phyloP scores from a whole-genome alignment of 768 basidiomycete species.

The Lentinus tigrinus region DNA sequence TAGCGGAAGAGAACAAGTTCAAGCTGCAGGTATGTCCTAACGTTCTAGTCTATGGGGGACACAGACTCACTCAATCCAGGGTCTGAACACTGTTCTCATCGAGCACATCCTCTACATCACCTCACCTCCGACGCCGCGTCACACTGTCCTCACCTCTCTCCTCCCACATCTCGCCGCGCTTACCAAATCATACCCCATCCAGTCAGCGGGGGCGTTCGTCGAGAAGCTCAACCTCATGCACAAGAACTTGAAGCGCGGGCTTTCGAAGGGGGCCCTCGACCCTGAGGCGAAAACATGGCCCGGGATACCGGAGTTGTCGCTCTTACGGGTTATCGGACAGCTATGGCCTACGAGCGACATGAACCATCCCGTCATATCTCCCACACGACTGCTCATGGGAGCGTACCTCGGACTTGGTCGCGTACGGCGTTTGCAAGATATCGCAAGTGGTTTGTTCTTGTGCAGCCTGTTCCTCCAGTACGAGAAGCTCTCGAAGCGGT shows the following conservation, averaged over 20 bases:
- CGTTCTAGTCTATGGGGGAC: neutral
- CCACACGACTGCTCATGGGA: slow-evolving; percentile 84
- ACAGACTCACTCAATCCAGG: slow-evolving; percentile 40
- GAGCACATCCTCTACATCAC: slow-evolving; percentile 85
- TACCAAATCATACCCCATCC: slow-evolving; percentile 76
- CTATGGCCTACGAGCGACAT: slow-evolving; percentile 96
- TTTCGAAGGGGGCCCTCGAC: slow-evolving; percentile 65
- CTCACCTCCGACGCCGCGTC: slow-evolving; percentile 58
- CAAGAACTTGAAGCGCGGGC: slow-evolving; percentile 79
- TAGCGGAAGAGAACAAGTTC: slow-evolving; percentile 88
- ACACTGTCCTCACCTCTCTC: slow-evolving; percentile 60
- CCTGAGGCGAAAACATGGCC: slow-evolving; percentile 83
- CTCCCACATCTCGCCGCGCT: slow-evolving; percentile 79
- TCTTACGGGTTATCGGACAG: slow-evolving; percentile 77
- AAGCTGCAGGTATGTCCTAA: slow-evolving; percentile 79
- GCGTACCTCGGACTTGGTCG: slow-evolving; percentile 87
- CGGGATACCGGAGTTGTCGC: slow-evolving; percentile 72
- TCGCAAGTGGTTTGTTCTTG: slow-evolving; percentile 86
- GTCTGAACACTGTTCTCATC: slow-evolving; percentile 72
- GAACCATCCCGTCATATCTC: slow-evolving; percentile 85
- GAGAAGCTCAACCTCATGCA: slow-evolving; percentile 87
- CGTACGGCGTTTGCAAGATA: slow-evolving; percentile 69
- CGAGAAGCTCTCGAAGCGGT: slow-evolving; percentile 78
- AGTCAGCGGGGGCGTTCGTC: slow-evolving; percentile 75
- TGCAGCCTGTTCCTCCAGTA: slow-evolving; percentile 84